These are phyloP conservation scores for Didymella pinodella DNA, from an alignment of 2,329 filamentous ascomycete species.

Conservation along the genomic window DNA sequence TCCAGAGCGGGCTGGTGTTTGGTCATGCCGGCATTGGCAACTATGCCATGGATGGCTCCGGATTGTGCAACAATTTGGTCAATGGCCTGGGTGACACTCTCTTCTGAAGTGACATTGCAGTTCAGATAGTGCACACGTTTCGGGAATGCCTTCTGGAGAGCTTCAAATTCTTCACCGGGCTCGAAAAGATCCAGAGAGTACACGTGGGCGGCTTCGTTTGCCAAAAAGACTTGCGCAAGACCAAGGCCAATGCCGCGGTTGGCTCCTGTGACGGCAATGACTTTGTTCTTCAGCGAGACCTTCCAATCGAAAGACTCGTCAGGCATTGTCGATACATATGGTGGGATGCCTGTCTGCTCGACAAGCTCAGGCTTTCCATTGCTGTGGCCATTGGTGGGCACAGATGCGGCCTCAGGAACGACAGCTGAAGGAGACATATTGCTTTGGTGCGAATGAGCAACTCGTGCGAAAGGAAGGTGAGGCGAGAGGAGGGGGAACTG, in stretches of 20 bases:
- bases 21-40: slow-evolving; percentile 61
- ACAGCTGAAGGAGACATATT: slow-evolving; percentile 45
- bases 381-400: slow-evolving; percentile 26
- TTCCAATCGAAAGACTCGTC: slow-evolving; percentile 57
- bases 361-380: slow-evolving; percentile 28
- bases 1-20: slow-evolving; percentile 62
- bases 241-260: slow-evolving; percentile 55
- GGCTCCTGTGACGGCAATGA: slow-evolving; percentile 46
- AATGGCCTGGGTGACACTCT: slow-evolving; percentile 55
- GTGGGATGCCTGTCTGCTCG: slow-evolving; percentile 40
- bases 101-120: slow-evolving; percentile 60
- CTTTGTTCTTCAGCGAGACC: slow-evolving; percentile 55
- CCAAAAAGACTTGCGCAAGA: slow-evolving; percentile 57
- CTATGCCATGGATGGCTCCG: slow-evolving; percentile 61
- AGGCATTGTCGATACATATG: slow-evolving; percentile 54
- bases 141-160: slow-evolving; percentile 53
- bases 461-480: slow-evolving; percentile 27
- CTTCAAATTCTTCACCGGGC: slow-evolving; percentile 56
- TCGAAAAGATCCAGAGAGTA: slow-evolving; percentile 61
- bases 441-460: slow-evolving; percentile 9
- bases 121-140: slow-evolving; percentile 56
- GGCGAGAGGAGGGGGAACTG: slow-evolving; percentile 13
- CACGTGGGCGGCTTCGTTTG: slow-evolving; percentile 56
- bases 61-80: slow-evolving; percentile 58
- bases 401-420: slow-evolving; percentile 26